These are phyloP conservation scores for Cyathus striatus DNA, from an alignment of 768 basidiomycete genomes.

Conservation along the genomic window DNA sequence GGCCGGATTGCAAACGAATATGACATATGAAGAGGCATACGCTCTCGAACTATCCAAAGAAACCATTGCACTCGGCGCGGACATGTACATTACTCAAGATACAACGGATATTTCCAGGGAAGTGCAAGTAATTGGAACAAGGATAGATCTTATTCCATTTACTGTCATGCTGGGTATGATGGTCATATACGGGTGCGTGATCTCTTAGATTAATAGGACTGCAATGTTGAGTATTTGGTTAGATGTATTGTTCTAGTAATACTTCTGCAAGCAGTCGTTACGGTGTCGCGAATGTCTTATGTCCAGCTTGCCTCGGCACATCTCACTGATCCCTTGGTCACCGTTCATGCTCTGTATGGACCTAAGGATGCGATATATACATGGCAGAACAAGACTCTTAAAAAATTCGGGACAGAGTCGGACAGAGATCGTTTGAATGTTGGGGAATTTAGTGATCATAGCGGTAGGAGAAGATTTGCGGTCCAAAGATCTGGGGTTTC, in stretches of 20 bases:
- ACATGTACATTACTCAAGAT: background rate
- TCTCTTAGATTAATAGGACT: background rate
- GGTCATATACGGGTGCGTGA: background rate
- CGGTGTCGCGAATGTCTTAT: background rate
- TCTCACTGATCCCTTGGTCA: background rate
- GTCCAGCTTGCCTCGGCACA: background rate
- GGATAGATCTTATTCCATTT: background rate
- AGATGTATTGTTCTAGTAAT: background rate
- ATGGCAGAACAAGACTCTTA: background rate
- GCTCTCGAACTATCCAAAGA: background rate
- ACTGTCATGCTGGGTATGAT: background rate
- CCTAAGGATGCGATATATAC: background rate
- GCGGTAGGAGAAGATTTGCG: too few relatives aligned
- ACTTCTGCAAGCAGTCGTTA: background rate
- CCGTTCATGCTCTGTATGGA: background rate
- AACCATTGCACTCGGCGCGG: background rate
- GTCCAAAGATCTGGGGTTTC: too few relatives aligned
- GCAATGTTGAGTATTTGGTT: background rate
- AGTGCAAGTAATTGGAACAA: background rate
- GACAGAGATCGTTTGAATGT: background rate
- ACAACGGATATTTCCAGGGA: background rate
- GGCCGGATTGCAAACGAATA: background rate
- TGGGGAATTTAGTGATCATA: too few relatives aligned
- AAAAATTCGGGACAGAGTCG: background rate
- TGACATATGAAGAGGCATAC: conserved; percentile 1